Evolutionary conservation across 495 filamentous ascomycete genomes (phyloP), one percentile per base, ranked within the genome.

Genomic region (Aspergillus ellipticus): DNA sequence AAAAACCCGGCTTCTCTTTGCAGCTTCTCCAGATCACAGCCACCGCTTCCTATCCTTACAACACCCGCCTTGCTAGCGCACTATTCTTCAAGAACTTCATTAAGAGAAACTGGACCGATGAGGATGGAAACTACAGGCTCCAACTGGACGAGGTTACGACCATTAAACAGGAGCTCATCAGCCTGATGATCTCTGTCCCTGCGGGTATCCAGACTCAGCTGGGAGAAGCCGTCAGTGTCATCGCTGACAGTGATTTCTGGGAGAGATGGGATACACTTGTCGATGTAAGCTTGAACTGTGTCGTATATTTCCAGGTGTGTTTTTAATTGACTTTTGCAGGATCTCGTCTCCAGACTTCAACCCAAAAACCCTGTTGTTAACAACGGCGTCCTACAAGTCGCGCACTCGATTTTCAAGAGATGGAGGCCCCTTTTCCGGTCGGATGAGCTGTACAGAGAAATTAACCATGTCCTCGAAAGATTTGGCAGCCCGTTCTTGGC

Each of bases 21-120:
- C 79, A 82, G 50, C 82, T 99, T 33, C 85, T 99, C 22, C 89
- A 89, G 53, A 91, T 97, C 65, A 91, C 95, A 49, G 89, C 89
- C 19, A 81, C 85, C 58, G 84, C 84, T 19, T 68, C 75, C 22
- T 83, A 83, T 56, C 84, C 88, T 8, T 70, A 75, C 48, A 91
- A 89, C 62, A 90, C 85, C 59, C 85, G 95, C 22, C 87, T 97
- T 42, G 83, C 94, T n/a, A 88, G 89, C 63, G 90, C 94, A 24
- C 79, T 99, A 45, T 95, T 85, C 76, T 97, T 99, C 81, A 99
- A 99, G 75, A 99, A 99, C 74, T 92, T 93, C 67, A 90, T 99
- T 63, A 88, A 86, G 73, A 81, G 88, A 60, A 94, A 90, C 78
- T 97, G 90, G 83, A 87, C 87, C 20, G 90, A 97, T 70, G 93